Percentiles rank a stretch among this genome's conserved stretches.
phyloP scores from a whole-genome alignment of 345 rosid species.

The Zanthoxylum bungeanum region DNA sequence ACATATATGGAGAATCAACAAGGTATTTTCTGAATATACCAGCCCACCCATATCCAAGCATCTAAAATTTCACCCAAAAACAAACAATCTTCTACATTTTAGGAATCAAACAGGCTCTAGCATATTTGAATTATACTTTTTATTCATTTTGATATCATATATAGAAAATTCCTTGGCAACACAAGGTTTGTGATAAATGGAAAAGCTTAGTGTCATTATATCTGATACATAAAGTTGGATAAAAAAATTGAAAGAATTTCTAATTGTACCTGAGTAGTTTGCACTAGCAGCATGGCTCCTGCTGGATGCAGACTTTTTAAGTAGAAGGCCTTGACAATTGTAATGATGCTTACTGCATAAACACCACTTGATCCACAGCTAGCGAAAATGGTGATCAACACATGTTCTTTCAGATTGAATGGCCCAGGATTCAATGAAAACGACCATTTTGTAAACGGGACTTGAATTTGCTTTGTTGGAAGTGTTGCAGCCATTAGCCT shows the following conservation, averaged over 20 bases:
- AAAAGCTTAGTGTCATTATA: neutral
- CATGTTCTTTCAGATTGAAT: constrained; percentile 47
- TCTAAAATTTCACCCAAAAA: constrained; percentile 32
- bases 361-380: constrained; percentile 28
- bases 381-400: constrained; percentile 41
- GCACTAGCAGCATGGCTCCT: constrained; percentile 48
- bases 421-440: constrained; percentile 59
- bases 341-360: constrained; percentile 24
- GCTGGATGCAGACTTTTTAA: constrained; percentile 15
- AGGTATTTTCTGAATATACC: constrained; percentile 64
- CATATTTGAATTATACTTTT: too few species aligned
- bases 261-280: constrained; percentile 63
- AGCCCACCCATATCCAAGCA: constrained; percentile 89
- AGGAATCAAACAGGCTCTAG: neutral
- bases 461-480: constrained; percentile 7
- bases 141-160: too few species aligned
- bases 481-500: constrained; percentile 39
- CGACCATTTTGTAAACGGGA: constrained; percentile 40
- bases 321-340: constrained; percentile 41
- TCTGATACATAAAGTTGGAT: neutral
- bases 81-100: neutral
- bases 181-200: neutral
- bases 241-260: neutral
- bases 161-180: neutral
- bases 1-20: constrained; percentile 82